These are phyloP conservation scores for Dactylellina haptotyla DNA, from an alignment of 2,329 filamentous ascomycete genomes.

Conservation along the genomic window DNA sequence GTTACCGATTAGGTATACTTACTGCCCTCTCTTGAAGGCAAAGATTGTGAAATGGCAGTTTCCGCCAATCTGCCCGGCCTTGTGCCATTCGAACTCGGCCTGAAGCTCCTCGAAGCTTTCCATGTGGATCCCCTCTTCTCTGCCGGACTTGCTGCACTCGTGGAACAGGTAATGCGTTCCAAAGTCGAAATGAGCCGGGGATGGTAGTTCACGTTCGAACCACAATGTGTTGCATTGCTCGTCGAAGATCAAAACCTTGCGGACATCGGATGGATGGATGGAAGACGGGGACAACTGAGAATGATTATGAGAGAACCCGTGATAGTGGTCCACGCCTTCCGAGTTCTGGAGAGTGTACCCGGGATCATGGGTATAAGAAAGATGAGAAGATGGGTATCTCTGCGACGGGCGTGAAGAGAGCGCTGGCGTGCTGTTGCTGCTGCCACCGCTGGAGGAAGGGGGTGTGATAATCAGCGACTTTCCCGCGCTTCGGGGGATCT, in stretches of 20 bases:
- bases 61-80: conserved; percentile 4
- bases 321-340: background rate
- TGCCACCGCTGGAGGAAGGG: conserved; percentile 14
- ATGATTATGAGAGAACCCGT: background rate
- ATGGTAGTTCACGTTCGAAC: conserved; percentile 13
- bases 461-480: background rate
- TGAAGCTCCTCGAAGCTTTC: conserved; percentile 19
- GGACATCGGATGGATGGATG: background rate
- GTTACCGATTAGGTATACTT: no score
- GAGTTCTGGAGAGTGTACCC: conserved; percentile 3
- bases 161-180: conserved; percentile 23
- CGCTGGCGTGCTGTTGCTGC: conserved; percentile 24
- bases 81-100: conserved; percentile 20
- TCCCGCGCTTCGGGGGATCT: conserved; percentile 13
- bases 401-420: conserved; percentile 13
- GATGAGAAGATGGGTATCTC: background rate
- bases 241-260: conserved; percentile 26
- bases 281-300: background rate
- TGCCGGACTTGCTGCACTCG: conserved; percentile 18
- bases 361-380: conserved; percentile 1
- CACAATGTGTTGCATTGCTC: conserved; percentile 24
- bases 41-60: conserved; percentile 36
- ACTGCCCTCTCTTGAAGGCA: background rate
- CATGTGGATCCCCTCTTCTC: conserved; percentile 9
- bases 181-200: conserved; percentile 17